These are phyloP conservation scores for Kodamaea ohmeri DNA, from an alignment of 1,139 yeast species.

Conservation along the genomic window DNA sequence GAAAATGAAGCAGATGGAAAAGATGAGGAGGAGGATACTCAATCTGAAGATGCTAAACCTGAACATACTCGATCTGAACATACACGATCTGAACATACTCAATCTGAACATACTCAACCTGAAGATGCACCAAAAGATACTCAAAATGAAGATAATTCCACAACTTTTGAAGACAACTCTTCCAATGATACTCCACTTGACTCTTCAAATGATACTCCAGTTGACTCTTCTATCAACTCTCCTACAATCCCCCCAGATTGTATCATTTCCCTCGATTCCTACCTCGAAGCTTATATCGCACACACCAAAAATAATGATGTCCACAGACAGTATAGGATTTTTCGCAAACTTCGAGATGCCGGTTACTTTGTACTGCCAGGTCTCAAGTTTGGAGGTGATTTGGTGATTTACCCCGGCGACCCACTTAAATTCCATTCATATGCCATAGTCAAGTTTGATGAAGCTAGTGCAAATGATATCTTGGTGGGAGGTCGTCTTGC, in stretches of 20 bases:
- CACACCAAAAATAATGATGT: slow-evolving; percentile 1
- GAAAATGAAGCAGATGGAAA: not conserved
- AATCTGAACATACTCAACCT: too few species aligned
- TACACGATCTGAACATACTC: too few species aligned
- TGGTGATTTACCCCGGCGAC: slow-evolving; percentile 91
- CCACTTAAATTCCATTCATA: slow-evolving; percentile 90
- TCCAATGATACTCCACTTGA: too few species aligned
- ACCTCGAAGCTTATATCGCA: not conserved
- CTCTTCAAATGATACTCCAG: not conserved
- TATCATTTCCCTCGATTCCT: slow-evolving; percentile 1
- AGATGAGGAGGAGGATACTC: not conserved
- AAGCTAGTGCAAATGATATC: slow-evolving; percentile 51
- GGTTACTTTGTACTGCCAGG: slow-evolving; percentile 77
- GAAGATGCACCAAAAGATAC: too few species aligned
- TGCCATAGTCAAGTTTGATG: slow-evolving; percentile 61
- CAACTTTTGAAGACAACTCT: too few species aligned
- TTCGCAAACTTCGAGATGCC: slow-evolving; percentile 38
- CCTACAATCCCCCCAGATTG: slow-evolving; percentile 2
- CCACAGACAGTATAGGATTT: slow-evolving; percentile 12
- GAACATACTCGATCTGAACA: too few species aligned
- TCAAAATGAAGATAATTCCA: too few species aligned
- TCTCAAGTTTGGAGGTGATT: slow-evolving; percentile 84
- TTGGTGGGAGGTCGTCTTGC: slow-evolving; percentile 87
- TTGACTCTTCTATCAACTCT: not conserved
- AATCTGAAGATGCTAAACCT: too few species aligned